A percentile compares a stretch with the other conserved stretches of the same genome.
phyloP scores from a whole-genome alignment of 495 filamentous ascomycete genomes.

The Penicillium lagena region DNA sequence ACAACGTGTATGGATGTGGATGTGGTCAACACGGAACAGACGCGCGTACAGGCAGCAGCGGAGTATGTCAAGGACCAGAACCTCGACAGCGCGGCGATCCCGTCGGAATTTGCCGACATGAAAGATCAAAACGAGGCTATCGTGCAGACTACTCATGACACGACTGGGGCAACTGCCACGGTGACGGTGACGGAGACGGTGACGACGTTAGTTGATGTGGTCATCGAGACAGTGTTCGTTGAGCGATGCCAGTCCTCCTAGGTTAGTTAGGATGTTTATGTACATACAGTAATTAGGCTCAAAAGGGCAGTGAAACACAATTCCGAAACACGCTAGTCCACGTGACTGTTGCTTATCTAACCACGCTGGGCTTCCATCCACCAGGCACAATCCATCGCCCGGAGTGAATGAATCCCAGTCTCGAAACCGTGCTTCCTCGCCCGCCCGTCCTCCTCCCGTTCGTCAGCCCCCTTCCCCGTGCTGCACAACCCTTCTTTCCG shows the following conservation, averaged over 20 bases:
- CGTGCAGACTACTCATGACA: not conserved
- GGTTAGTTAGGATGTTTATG: too few relatives aligned
- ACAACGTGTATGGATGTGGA: slow-evolving; percentile 77
- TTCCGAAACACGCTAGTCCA: slow-evolving; percentile 33
- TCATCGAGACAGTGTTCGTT: too few relatives aligned
- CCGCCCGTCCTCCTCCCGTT: slow-evolving; percentile 12
- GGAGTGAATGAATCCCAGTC: too few relatives aligned
- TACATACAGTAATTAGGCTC: too few relatives aligned
- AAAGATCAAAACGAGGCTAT: not conserved
- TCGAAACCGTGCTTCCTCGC: not conserved
- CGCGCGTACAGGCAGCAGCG: slow-evolving; percentile 1
- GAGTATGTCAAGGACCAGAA: slow-evolving; percentile 26
- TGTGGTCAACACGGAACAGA: slow-evolving; percentile 32
- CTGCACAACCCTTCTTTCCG: too few relatives aligned
- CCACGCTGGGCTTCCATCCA: slow-evolving; percentile 18
- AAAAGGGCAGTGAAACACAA: not conserved
- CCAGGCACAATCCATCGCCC: not conserved
- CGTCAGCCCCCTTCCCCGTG: not conserved
- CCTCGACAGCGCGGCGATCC: slow-evolving; percentile 32
- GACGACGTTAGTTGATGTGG: not conserved
- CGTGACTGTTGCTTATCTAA: slow-evolving; percentile 14
- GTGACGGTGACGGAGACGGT: slow-evolving; percentile 16
- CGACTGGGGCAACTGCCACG: slow-evolving; percentile 3
- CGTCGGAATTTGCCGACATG: slow-evolving; percentile 26
- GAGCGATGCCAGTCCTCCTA: too few relatives aligned